Conservation (phyloP, 2,329 filamentous ascomycete species). For the Nannizziopsis arthrosporioides region DNA sequence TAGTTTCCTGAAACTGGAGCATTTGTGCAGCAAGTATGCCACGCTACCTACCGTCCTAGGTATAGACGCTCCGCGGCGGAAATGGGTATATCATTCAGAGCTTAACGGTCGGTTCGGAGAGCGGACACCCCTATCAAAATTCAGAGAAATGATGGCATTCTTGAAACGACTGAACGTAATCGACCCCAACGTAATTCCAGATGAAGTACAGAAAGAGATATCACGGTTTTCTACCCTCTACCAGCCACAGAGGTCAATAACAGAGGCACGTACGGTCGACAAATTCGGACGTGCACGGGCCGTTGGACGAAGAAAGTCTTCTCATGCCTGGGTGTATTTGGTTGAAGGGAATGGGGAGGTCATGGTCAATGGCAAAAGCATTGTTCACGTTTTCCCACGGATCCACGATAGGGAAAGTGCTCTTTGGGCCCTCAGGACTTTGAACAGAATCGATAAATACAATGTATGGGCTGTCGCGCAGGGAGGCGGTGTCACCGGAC, state of each 20-base stretch:
- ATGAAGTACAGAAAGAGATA: slow-evolving; percentile 55
- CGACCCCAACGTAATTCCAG: slow-evolving; percentile 62
- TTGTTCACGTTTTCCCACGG: slow-evolving; percentile 70
- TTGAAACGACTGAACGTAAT: slow-evolving; percentile 76
- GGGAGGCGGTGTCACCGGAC: slow-evolving; percentile 85
- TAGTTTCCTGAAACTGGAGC: slow-evolving; percentile 60
- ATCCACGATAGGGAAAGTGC: slow-evolving; percentile 91
- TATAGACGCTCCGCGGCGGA: slow-evolving; percentile 57
- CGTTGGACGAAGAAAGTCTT: slow-evolving; percentile 76
- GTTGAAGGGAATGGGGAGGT: slow-evolving; percentile 90
- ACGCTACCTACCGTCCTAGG: slow-evolving; percentile 57
- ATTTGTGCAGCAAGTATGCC: slow-evolving; percentile 59
- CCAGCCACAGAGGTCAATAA: slow-evolving; percentile 55
- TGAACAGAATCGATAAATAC: slow-evolving; percentile 82
- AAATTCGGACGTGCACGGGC: slow-evolving; percentile 65
- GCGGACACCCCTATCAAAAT: slow-evolving; percentile 63
- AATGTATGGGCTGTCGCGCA: slow-evolving; percentile 80
- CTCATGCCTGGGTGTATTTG: slow-evolving; percentile 70
- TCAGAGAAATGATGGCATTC: slow-evolving; percentile 61
- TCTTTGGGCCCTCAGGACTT: slow-evolving; percentile 77
- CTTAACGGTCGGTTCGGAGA: slow-evolving; percentile 64
- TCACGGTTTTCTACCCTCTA: slow-evolving; percentile 61
- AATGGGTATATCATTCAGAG: slow-evolving; percentile 66
- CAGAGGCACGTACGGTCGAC: slow-evolving; percentile 55
- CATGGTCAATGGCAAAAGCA: slow-evolving; percentile 76